Conservation (phyloP, 176 grass and related monocot species). For the Carex pumila region DNA sequence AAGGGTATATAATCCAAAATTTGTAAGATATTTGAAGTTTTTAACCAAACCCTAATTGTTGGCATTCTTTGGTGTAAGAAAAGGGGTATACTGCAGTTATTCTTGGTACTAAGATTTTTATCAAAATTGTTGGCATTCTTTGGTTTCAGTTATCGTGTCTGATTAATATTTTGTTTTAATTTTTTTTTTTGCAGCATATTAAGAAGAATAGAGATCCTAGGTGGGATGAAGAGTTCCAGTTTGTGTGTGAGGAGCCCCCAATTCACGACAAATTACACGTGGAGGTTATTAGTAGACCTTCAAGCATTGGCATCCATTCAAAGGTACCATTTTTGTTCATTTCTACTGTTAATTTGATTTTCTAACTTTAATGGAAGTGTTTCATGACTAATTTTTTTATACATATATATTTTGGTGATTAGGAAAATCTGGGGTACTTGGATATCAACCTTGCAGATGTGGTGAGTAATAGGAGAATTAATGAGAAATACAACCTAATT, state of each 20-base stretch:
- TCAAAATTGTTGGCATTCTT: neutral
- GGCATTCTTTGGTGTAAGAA: neutral
- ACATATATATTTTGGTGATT: neutral
- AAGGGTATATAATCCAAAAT: neutral
- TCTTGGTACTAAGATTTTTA: neutral
- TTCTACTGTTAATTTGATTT: slow-evolving; percentile 5
- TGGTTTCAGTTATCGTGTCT: slow-evolving; percentile 11
- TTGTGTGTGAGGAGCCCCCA: slow-evolving; percentile 63
- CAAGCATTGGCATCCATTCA: slow-evolving; percentile 70
- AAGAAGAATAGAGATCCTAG: slow-evolving; percentile 81
- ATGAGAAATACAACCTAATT: slow-evolving; percentile 63
- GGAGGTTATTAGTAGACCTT: slow-evolving; percentile 70
- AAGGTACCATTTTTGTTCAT: slow-evolving; percentile 38
- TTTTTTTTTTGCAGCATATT: slow-evolving; percentile 43
- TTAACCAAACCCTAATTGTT: neutral
- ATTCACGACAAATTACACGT: slow-evolving; percentile 66
- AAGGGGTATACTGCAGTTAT: too few species aligned
- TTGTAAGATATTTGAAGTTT: neutral
- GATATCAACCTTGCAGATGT: slow-evolving; percentile 52
- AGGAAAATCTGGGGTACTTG: slow-evolving; percentile 68
- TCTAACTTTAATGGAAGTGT: too few species aligned
- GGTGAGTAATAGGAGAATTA: slow-evolving; percentile 63
- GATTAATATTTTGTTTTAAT: neutral
- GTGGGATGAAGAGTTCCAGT: slow-evolving; percentile 71
- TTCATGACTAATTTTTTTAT: neutral